Evolutionary conservation across 495 filamentous ascomycete genomes (phyloP).

Genomic region (Zalerion maritima): DNA sequence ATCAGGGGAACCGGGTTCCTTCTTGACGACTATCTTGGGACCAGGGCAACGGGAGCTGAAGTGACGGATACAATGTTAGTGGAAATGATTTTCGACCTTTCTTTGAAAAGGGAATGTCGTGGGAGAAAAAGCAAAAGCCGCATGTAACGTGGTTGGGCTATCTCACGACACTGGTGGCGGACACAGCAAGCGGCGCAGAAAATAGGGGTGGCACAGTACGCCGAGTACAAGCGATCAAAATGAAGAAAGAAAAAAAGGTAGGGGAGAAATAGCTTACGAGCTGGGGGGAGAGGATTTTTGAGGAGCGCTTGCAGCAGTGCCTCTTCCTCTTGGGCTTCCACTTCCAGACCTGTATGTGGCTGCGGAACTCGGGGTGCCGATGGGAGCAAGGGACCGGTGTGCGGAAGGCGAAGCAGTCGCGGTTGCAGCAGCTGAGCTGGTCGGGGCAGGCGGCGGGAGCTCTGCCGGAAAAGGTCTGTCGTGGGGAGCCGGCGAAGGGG

Average conservation of each 20-base stretch:
- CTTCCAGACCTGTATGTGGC: slow-evolving; percentile 30
- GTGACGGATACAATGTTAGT: slow-evolving; percentile 5
- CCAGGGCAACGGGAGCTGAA: slow-evolving; percentile 37
- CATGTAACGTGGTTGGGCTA: slow-evolving; percentile 1
- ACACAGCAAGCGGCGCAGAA: no score
- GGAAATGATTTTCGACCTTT: slow-evolving; percentile 10
- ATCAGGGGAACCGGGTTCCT: slow-evolving; percentile 79
- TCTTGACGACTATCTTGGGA: slow-evolving; percentile 87
- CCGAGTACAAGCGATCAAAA: slow-evolving; percentile 8
- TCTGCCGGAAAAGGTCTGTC: slow-evolving; percentile 32
- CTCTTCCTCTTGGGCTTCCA: slow-evolving; percentile 28
- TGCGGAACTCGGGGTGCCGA: slow-evolving; percentile 10
- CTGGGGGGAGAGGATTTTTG: slow-evolving; percentile 35
- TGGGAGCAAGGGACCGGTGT: slow-evolving; percentile 27
- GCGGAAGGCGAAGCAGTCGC: slow-evolving; percentile 27
- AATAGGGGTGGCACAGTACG: slow-evolving; percentile 3
- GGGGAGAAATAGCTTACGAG: slow-evolving; percentile 27
- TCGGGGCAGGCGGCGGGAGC: slow-evolving; percentile 31
- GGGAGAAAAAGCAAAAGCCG: slow-evolving; percentile 8
- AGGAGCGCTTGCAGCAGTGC: slow-evolving; percentile 21
- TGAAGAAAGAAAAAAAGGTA: slow-evolving; percentile 11
- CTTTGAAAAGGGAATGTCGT: slow-evolving; percentile 7
- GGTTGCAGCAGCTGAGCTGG: slow-evolving; percentile 19
- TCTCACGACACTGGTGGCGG: no score
- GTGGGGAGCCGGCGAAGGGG: slow-evolving; percentile 43